Percentiles rank a stretch among this genome's conserved stretches.
Conservation (phyloP, 2,329 filamentous ascomycete species). For the Orbilia oligospora region DNA sequence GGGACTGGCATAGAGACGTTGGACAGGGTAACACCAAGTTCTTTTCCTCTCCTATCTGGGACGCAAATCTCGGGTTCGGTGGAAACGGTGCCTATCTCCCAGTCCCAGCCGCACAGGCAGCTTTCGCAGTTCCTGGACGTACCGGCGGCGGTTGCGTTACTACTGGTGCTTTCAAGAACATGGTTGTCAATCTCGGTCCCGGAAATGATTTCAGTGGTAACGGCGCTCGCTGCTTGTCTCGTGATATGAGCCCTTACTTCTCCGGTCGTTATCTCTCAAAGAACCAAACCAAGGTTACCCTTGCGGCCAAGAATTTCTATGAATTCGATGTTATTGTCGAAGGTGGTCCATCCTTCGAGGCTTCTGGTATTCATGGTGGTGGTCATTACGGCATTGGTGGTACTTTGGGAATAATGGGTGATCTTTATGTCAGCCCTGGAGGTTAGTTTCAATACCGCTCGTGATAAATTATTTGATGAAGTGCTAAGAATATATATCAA, state of each 20-base stretch:
- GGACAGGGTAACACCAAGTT: slow-evolving; percentile 65
- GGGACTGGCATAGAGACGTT: slow-evolving; percentile 66
- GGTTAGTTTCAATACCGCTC: too few species aligned
- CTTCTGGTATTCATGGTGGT: slow-evolving; percentile 66
- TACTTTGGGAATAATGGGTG: slow-evolving; percentile 65
- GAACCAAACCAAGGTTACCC: slow-evolving; percentile 37
- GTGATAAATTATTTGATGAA: too few species aligned
- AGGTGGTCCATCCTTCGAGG: slow-evolving; percentile 63
- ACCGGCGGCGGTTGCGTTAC: slow-evolving; percentile 65
- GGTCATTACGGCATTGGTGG: slow-evolving; percentile 67
- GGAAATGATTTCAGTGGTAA: slow-evolving; percentile 36
- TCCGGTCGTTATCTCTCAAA: slow-evolving; percentile 45
- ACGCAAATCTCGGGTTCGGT: slow-evolving; percentile 68
- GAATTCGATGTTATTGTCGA: slow-evolving; percentile 64
- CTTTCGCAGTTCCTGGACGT: slow-evolving; percentile 63
- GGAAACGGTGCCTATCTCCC: slow-evolving; percentile 58
- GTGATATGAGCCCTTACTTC: slow-evolving; percentile 51
- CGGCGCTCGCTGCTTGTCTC: slow-evolving; percentile 29
- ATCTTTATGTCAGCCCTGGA: slow-evolving; percentile 66
- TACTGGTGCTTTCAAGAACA: slow-evolving; percentile 66
- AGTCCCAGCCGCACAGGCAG: slow-evolving; percentile 57
- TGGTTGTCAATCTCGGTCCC: slow-evolving; percentile 66
- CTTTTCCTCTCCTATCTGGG: slow-evolving; percentile 69
- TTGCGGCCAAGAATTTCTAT: slow-evolving; percentile 32
- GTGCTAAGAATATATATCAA: slow-evolving; percentile 5